A percentile compares a stretch with the other conserved stretches of the same genome.
These are phyloP conservation scores for Austroboletus niveus DNA, from an alignment of 1,284 basidiomycete species.

Conservation along the genomic window DNA sequence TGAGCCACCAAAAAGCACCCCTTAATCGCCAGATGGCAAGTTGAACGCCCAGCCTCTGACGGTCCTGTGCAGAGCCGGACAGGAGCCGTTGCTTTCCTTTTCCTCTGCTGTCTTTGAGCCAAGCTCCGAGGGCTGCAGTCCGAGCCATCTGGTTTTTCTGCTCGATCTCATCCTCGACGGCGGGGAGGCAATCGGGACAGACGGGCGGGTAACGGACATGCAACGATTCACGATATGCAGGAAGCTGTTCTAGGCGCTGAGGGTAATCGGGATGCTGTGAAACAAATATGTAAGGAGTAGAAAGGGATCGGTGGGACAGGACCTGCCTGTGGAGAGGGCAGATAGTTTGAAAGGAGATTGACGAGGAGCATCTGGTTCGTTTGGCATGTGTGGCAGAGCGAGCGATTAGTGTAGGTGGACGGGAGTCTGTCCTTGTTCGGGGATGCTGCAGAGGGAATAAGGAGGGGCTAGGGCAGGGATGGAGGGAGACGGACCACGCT, in stretches of 20 bases:
- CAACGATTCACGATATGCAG: constrained; percentile 71
- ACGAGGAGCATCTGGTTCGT: constrained; percentile 88
- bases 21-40: constrained; percentile 59
- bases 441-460: constrained; percentile 44
- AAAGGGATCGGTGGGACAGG: background rate
- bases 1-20: constrained; percentile 59
- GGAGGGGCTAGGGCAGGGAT: background rate
- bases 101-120: constrained; percentile 60
- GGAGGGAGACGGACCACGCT: constrained; percentile 55
- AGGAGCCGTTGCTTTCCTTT: constrained; percentile 51
- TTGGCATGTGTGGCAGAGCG: constrained; percentile 84
- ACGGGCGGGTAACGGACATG: constrained; percentile 84
- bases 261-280: constrained; percentile 69
- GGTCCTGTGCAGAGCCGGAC: constrained; percentile 38
- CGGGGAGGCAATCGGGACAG: constrained; percentile 70
- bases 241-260: constrained; percentile 57
- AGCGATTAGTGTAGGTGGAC: constrained; percentile 51
- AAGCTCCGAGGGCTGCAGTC: constrained; percentile 69
- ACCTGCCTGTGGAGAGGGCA: constrained; percentile 65
- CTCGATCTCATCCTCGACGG: constrained; percentile 77
- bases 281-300: background rate
- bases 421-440: constrained; percentile 66
- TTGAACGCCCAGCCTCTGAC: constrained; percentile 42
- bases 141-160: constrained; percentile 81
- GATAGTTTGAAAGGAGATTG: constrained; percentile 85